A percentile compares a stretch with the other conserved stretches of the same genome.
Evolutionary conservation across 306 rosid species (phyloP).

Genomic region (Dryas alaskensis): DNA sequence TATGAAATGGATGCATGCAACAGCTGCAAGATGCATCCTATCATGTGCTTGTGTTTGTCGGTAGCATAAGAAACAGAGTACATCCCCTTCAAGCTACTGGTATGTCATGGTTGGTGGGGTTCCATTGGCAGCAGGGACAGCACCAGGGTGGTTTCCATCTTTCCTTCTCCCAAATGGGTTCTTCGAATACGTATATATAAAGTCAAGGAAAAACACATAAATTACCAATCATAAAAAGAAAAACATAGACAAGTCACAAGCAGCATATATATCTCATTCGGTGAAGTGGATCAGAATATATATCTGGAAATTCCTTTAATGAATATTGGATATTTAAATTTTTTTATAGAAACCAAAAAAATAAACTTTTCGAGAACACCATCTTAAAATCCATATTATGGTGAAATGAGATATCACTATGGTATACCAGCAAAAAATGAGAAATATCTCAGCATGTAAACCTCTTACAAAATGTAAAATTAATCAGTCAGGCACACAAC

Average conservation of each 20-base stretch:
- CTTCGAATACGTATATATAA: slow-evolving; percentile 68
- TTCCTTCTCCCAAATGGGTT: slow-evolving; percentile 97
- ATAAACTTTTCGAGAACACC: neutral
- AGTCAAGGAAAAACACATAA: slow-evolving; percentile 49
- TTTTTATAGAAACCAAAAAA: neutral
- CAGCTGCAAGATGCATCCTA: slow-evolving; percentile 99
- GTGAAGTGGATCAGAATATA: neutral
- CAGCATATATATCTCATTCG: neutral
- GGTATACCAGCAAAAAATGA: neutral
- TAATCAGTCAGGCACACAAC: neutral
- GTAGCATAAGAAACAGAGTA: slow-evolving; percentile 83
- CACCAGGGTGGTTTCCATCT: slow-evolving; percentile 50
- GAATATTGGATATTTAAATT: neutral
- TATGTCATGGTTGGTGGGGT: slow-evolving; percentile 68
- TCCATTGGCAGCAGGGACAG: slow-evolving; percentile 62
- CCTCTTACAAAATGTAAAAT: neutral
- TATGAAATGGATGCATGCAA: slow-evolving; percentile 97
- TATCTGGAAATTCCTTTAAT: neutral
- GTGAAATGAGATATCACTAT: neutral
- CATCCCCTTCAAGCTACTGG: slow-evolving; percentile 97
- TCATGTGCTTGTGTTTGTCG: slow-evolving; percentile 64
- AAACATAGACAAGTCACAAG: neutral
- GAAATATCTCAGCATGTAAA: neutral
- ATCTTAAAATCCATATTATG: too few relatives aligned
- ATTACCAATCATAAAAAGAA: slow-evolving; percentile 15